Evolutionary conservation across 768 basidiomycete genomes (phyloP).

Genomic region (Suillus fuscotomentosus): DNA sequence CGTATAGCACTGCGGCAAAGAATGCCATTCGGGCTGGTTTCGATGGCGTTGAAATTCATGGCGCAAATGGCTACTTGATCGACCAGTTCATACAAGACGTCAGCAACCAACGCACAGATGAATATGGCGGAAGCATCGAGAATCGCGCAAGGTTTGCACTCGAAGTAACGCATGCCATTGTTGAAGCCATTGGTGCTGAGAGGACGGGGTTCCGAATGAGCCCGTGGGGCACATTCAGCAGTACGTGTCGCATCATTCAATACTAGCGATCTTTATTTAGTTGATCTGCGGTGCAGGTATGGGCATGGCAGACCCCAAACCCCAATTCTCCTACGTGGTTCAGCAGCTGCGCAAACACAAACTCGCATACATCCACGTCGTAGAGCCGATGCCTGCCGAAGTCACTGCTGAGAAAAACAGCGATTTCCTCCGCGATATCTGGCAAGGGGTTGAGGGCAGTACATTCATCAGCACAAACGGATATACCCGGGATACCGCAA

Average conservation of each 20-base stretch:
- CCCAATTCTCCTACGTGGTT: conserved; percentile 53
- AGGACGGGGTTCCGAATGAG: conserved; percentile 56
- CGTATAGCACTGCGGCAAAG: conserved; percentile 31
- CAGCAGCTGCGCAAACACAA: conserved; percentile 33
- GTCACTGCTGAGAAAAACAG: conserved; percentile 28
- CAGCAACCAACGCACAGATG: conserved; percentile 59
- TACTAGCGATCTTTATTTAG: conserved; percentile 7
- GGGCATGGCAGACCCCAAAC: conserved; percentile 53
- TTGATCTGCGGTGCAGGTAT: conserved; percentile 35
- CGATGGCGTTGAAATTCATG: conserved; percentile 46
- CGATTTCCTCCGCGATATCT: conserved; percentile 45
- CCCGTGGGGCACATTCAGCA: conserved; percentile 44
- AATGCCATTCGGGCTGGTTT: conserved; percentile 41
- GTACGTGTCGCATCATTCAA: background rate
- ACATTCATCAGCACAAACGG: conserved; percentile 44
- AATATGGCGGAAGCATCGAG: conserved; percentile 68
- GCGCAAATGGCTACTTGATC: conserved; percentile 44
- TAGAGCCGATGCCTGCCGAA: conserved; percentile 34
- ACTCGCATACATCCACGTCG: conserved; percentile 53
- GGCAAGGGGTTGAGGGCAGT: conserved; percentile 33
- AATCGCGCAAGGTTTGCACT: conserved; percentile 56
- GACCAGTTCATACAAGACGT: conserved; percentile 64
- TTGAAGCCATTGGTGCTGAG: conserved; percentile 49
- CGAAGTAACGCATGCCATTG: conserved; percentile 53
- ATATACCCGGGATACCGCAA: conserved; percentile 39